Percentiles rank a stretch among this genome's conserved stretches.
These are phyloP conservation scores for Yarrowia galli DNA, from an alignment of 1,139 yeast genomes.

Conservation along the genomic window DNA sequence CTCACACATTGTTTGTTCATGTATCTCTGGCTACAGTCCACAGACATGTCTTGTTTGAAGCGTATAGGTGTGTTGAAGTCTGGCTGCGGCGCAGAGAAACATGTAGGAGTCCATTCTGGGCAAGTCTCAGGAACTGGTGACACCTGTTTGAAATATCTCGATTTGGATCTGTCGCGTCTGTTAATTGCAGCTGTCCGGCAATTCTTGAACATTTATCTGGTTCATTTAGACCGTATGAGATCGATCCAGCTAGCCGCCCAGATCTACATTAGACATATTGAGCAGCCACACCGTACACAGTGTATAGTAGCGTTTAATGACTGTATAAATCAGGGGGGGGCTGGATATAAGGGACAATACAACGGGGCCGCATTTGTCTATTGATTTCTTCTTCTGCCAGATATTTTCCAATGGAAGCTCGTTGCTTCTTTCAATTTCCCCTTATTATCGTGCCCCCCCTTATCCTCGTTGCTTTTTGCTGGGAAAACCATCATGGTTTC, in stretches of 20 bases:
- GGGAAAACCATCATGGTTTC: background rate
- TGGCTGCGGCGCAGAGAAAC: no score
- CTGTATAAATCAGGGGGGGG: background rate
- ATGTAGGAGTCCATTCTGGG: background rate
- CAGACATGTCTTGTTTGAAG: background rate
- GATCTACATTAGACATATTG: no score
- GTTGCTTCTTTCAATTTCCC: background rate
- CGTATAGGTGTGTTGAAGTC: no score
- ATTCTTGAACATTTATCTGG: no score
- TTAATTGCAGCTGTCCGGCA: no score
- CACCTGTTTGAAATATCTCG: background rate
- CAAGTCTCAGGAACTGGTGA: background rate
- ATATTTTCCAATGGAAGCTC: background rate
- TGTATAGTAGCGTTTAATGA: background rate
- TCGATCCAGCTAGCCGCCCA: no score
- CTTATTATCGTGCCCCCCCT: background rate
- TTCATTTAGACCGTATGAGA: no score
- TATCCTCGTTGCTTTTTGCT: background rate
- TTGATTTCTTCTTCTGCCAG: background rate
- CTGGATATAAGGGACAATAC: background rate
- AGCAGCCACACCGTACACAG: background rate
- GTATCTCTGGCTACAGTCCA: background rate
- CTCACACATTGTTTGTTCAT: background rate
- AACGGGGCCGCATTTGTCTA: no score
- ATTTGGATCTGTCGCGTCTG: background rate